These are phyloP conservation scores for Talaromyces sp. DNA, from an alignment of 2,329 filamentous ascomycete genomes.

Conservation along the genomic window DNA sequence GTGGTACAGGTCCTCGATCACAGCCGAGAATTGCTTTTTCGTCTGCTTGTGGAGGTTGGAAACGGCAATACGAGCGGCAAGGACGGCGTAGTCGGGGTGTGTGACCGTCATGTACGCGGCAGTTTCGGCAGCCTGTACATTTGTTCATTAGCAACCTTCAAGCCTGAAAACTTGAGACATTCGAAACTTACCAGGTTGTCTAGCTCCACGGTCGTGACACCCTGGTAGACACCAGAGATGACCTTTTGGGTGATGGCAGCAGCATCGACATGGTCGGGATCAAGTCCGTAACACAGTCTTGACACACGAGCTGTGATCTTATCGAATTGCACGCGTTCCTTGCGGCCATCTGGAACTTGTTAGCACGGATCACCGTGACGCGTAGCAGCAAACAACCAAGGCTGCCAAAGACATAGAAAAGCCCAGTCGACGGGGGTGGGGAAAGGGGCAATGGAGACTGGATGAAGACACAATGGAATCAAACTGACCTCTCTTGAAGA, in stretches of 20 bases:
- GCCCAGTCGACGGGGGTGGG: constrained; percentile 11
- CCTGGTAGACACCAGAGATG: constrained; percentile 98
- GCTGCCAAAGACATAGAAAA: neutral
- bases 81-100: constrained; percentile 97
- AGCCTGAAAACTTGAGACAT: neutral
- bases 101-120: constrained; percentile 99
- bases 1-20: constrained; percentile 87
- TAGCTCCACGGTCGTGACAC: constrained; percentile 92
- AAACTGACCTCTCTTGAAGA: constrained; percentile 58
- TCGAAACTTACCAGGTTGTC: constrained; percentile 77
- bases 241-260: constrained; percentile 99
- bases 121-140: constrained; percentile 82
- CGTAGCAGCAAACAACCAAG: neutral
- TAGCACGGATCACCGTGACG: neutral
- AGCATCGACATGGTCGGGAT: constrained; percentile 91
- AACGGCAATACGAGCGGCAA: constrained; percentile 95
- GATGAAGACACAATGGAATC: neutral
- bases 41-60: constrained; percentile 99
- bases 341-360: constrained; percentile 77
- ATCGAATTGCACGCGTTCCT: constrained; percentile 99
- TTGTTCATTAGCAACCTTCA: constrained; percentile 17
- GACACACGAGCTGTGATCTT: constrained; percentile 99
- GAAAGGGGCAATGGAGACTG: constrained; percentile 11
- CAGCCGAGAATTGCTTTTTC: constrained; percentile 98
- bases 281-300: constrained; percentile 93